Conservation (phyloP, 140 eudicot genomes). For the Erigeron philadelphicus region DNA sequence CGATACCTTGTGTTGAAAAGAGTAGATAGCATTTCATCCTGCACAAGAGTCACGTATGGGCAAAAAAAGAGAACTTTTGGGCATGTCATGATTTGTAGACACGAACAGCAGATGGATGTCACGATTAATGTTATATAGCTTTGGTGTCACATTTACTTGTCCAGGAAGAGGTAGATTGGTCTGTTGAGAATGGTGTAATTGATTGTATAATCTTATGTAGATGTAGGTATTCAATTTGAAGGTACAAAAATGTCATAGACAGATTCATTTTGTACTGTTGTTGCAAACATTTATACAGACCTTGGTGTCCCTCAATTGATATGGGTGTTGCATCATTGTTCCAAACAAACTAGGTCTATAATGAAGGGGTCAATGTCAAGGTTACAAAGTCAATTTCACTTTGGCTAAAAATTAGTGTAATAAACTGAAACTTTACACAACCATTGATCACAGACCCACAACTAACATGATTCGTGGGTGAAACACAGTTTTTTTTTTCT, state of each 20-base stretch:
- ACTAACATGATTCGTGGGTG: no score
- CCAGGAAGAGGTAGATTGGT: constrained; percentile 21
- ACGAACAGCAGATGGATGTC: constrained; percentile 1
- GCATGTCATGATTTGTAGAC: constrained; percentile 1
- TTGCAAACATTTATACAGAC: constrained; percentile 6
- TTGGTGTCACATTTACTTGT: constrained; percentile 4
- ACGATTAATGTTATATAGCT: constrained; percentile 6
- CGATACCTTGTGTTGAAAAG: constrained; percentile 19
- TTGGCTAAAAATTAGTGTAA: no score
- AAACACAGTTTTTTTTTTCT: no score
- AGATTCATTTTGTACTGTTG: constrained; percentile 2
- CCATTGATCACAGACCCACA: no score
- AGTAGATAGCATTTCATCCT: constrained; percentile 1
- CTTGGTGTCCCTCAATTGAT: neutral
- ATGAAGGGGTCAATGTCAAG: neutral
- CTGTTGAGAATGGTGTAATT: constrained; percentile 19
- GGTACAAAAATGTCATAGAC: neutral
- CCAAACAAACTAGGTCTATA: neutral
- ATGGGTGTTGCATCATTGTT: neutral
- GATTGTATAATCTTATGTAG: constrained; percentile 16
- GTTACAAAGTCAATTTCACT: no score
- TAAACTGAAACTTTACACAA: no score
- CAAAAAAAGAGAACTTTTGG: neutral
- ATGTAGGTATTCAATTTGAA: neutral
- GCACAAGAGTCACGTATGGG: neutral